phyloP scores from a whole-genome alignment of 768 basidiomycete genomes.

The Mycena haematopus region DNA sequence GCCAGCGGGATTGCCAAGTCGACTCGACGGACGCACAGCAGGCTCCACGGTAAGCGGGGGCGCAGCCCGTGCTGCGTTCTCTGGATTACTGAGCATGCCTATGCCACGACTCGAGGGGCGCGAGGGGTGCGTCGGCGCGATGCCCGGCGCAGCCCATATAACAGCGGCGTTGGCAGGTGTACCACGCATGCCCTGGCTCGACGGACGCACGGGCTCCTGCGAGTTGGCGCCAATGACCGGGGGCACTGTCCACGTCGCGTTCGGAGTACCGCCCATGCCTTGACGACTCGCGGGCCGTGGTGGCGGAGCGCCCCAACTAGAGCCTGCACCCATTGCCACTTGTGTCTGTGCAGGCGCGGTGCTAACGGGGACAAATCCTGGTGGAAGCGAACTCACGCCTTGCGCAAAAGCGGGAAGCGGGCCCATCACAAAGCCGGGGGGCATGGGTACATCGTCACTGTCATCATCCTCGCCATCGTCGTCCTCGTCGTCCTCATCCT shows the following conservation, averaged over 20 bases:
- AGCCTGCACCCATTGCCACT: neutral
- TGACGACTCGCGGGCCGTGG: neutral
- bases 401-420: slow-evolving; percentile 24
- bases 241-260: neutral
- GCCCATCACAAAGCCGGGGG: slow-evolving; percentile 12
- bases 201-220: slow-evolving; percentile 3
- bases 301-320: neutral
- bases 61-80: neutral
- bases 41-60: slow-evolving; percentile 3
- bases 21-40: neutral
- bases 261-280: neutral
- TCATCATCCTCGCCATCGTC: neutral
- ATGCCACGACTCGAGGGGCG: neutral
- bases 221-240: slow-evolving; percentile 3
- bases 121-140: neutral
- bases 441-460: neutral
- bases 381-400: slow-evolving; percentile 14
- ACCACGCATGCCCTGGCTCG: neutral
- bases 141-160: neutral
- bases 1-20: neutral
- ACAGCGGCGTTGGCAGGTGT: neutral
- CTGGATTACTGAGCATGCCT: neutral
- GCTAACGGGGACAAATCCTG: slow-evolving; percentile 16
- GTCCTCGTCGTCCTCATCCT: slow-evolving; percentile 18
- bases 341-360: neutral